A percentile compares a stretch with the other conserved stretches of the same genome.
phyloP scores from a whole-genome alignment of 345 rosid genomes.

The Luvunga scandens region DNA sequence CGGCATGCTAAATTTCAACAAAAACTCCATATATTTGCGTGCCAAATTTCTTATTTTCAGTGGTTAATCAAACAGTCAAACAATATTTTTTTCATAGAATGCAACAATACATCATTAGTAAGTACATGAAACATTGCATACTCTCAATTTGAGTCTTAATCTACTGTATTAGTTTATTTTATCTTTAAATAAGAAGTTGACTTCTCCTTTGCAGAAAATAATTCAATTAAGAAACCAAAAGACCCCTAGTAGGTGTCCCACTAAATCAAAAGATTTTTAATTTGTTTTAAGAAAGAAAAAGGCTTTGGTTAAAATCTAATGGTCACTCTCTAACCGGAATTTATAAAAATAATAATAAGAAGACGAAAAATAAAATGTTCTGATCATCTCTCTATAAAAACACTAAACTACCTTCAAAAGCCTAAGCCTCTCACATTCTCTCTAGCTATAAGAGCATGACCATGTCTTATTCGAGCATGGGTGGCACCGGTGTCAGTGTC shows the following conservation, averaged over 20 bases:
- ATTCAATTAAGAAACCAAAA: background rate
- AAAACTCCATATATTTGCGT: background rate
- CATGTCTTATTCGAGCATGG: slow-evolving; percentile 40
- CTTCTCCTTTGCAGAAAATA: background rate
- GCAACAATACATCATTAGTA: background rate
- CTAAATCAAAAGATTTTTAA: background rate
- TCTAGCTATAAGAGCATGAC: background rate
- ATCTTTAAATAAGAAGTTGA: background rate
- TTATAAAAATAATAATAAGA: too few species aligned
- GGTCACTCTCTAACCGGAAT: too few species aligned
- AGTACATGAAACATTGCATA: background rate
- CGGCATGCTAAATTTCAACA: background rate
- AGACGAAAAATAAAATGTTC: too few species aligned
- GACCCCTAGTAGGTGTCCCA: background rate
- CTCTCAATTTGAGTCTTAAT: background rate
- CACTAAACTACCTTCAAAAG: slow-evolving; percentile 9
- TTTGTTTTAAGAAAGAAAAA: too few species aligned
- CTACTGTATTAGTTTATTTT: background rate
- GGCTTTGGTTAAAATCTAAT: too few species aligned
- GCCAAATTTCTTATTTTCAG: background rate
- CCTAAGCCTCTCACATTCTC: slow-evolving; percentile 16
- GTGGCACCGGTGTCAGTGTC: slow-evolving; percentile 36
- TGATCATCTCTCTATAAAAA: slow-evolving; percentile 13
- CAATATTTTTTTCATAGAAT: background rate
- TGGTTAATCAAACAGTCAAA: background rate